Conservation (phyloP, 2,329 filamentous ascomycete genomes). For the Trichoderma semiorbis region DNA sequence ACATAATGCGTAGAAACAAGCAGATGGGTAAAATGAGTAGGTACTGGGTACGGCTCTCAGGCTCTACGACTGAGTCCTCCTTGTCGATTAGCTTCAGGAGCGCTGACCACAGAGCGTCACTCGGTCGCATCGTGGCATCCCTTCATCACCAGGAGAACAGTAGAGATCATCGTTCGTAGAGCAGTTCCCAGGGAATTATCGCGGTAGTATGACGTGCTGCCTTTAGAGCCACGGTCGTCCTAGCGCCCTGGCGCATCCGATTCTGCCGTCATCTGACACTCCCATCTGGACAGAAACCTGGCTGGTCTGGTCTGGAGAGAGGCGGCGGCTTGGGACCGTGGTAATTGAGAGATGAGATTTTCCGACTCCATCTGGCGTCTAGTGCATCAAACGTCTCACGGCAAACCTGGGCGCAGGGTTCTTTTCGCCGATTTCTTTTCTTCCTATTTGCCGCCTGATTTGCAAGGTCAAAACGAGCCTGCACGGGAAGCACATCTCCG, state of each 20-base stretch:
- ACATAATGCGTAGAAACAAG: not conserved
- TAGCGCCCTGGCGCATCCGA: conserved; percentile 9
- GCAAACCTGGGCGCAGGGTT: not conserved
- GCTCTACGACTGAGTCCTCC: too few species aligned
- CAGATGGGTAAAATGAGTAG: not conserved
- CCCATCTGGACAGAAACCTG: not conserved
- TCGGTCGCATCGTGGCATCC: not conserved
- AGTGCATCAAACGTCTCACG: not conserved
- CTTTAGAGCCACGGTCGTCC: not conserved
- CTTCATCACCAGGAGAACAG: not conserved
- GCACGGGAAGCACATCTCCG: conserved; percentile 7
- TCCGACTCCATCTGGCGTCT: conserved; percentile 1
- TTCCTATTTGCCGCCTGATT: not conserved
- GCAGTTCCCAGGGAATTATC: not conserved
- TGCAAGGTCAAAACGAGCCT: not conserved
- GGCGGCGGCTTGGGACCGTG: not conserved
- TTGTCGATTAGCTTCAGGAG: not conserved
- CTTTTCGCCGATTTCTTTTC: not conserved
- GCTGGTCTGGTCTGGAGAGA: not conserved
- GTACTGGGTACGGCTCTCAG: not conserved
- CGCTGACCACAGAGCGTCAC: not conserved
- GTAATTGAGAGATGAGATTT: not conserved
- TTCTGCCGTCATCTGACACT: conserved; percentile 18
- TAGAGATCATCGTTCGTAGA: not conserved
- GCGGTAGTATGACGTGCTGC: conserved; percentile 7